A percentile compares a stretch with the other conserved stretches of the same genome.
Conservation (phyloP, 1,284 basidiomycete species). For the Somion occarium region DNA sequence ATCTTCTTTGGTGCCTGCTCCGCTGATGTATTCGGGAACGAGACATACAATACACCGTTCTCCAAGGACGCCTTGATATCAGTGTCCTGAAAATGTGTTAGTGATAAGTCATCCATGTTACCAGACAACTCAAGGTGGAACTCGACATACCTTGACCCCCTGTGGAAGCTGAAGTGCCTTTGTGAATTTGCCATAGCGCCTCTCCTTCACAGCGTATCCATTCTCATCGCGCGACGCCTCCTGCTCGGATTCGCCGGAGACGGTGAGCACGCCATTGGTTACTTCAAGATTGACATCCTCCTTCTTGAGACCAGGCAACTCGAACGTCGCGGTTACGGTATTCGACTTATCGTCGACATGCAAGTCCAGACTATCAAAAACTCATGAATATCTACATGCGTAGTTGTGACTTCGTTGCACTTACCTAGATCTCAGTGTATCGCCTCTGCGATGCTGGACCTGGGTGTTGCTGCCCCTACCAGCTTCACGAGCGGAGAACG, state of each 20-base stretch:
- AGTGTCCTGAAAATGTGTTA: slow-evolving; percentile 26
- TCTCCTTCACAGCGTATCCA: slow-evolving; percentile 47
- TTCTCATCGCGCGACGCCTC: slow-evolving; percentile 32
- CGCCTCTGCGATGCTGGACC: slow-evolving; percentile 10
- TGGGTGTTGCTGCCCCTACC: slow-evolving; percentile 8
- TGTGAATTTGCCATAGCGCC: slow-evolving; percentile 42
- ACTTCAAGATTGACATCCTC: slow-evolving; percentile 39
- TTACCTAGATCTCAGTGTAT: slow-evolving; percentile 23
- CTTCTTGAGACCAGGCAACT: slow-evolving; percentile 43
- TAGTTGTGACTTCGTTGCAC: neutral
- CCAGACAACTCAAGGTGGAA: neutral
- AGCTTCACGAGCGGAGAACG: slow-evolving; percentile 23
- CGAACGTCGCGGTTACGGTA: slow-evolving; percentile 41
- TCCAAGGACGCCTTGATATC: slow-evolving; percentile 41
- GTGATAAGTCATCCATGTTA: neutral
- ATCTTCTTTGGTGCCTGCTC: slow-evolving; percentile 33
- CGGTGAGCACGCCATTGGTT: slow-evolving; percentile 36
- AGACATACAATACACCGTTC: slow-evolving; percentile 38
- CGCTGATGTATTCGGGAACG: slow-evolving; percentile 37
- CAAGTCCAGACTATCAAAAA: neutral
- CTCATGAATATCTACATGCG: neutral
- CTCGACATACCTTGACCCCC: slow-evolving; percentile 45
- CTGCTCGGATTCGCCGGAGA: slow-evolving; percentile 39
- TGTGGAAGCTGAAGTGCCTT: slow-evolving; percentile 41
- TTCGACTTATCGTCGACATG: slow-evolving; percentile 38